Evolutionary conservation across 441 rosid genomes (phyloP).

Genomic region (Mallotus japonicus): DNA sequence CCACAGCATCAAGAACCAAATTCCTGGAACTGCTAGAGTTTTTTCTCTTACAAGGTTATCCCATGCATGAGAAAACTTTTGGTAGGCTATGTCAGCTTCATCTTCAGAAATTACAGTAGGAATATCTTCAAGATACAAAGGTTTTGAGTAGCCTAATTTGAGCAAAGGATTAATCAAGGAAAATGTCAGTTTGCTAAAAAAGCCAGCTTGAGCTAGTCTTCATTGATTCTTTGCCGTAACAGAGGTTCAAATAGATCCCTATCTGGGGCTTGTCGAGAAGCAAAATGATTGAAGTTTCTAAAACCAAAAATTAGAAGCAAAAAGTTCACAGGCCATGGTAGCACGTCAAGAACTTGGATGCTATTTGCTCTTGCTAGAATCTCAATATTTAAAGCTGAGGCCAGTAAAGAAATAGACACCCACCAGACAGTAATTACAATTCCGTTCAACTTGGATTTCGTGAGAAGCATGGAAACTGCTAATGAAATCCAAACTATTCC

Average conservation of each 20-base stretch:
- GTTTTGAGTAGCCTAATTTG: constrained; percentile 56
- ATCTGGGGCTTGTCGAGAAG: constrained; percentile 26
- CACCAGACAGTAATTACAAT: constrained; percentile 57
- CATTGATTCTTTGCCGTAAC: constrained; percentile 25
- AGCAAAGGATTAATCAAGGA: constrained; percentile 82
- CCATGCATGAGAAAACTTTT: constrained; percentile 59
- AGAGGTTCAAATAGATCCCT: constrained; percentile 50
- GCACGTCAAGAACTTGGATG: too few relatives aligned
- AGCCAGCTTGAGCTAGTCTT: constrained; percentile 40
- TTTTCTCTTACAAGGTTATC: constrained; percentile 39
- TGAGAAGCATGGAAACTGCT: constrained; percentile 53
- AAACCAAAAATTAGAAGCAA: too few relatives aligned
- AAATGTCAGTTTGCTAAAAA: constrained; percentile 59
- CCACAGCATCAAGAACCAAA: constrained; percentile 48
- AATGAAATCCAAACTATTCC: constrained; percentile 63
- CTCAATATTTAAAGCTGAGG: constrained; percentile 46
- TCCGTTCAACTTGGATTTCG: constrained; percentile 36
- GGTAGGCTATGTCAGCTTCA: constrained; percentile 57
- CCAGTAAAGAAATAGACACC: constrained; percentile 47
- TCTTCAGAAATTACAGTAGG: constrained; percentile 62
- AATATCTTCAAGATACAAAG: constrained; percentile 56
- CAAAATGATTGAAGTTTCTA: too few relatives aligned
- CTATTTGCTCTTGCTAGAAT: too few relatives aligned
- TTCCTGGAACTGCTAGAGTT: constrained; percentile 34
- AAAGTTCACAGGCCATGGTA: too few relatives aligned